Base-by-base conservation (phyloP, 2,329 filamentous ascomycete species). In the Xylaria hypoxylon region DNA sequence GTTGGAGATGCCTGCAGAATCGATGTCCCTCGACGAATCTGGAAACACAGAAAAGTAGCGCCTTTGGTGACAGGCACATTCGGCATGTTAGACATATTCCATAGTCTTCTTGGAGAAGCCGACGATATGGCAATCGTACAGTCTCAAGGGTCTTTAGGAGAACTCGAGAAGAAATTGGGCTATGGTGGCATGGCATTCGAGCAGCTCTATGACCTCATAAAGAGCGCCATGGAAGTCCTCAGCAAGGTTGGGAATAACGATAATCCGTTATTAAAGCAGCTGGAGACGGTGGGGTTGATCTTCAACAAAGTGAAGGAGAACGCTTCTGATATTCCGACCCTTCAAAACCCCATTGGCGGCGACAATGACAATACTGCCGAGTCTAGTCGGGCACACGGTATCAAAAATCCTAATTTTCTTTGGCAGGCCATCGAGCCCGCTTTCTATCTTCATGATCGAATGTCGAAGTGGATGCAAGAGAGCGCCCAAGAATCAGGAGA, bases 31-130 rank as follows among this genome's bases (percentile, higher is more conserved):
- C 79, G 75, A 31, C 80, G 81, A 52, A 15, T 66, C 6, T 59
- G 68, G 59, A 69, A 65, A 15, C 68, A 71, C 19, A 83, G 82
- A 68, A 78, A 80, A 35, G 80, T 86, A 5, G 85, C 79, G 42
- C 85, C 85, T 5, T 76, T 87, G 1, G 81, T 86, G 2, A 87
- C 85, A 0, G 85, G 85, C 19, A 87, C 85, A 0, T 86, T 86
- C 70, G 84, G 84, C 59, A 76, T 76, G 75, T 59, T 77, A 10
- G 76, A 77, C 53, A 76, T 77, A 31, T 77, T 77, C 51, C 75
- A 77, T 63, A 75, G 73, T 45, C 59, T 77, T 17, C 70, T 77
- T 0, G 75, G 75, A 1, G 75, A 77, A 47, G 73, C 74, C 7
- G 75, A 77, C 13, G 75, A 77, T 57, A 76, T 76, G 71, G 74